Evolutionary conservation across 1,284 basidiomycete species (phyloP).

Genomic region (Cutaneotrichosporon sp.): DNA sequence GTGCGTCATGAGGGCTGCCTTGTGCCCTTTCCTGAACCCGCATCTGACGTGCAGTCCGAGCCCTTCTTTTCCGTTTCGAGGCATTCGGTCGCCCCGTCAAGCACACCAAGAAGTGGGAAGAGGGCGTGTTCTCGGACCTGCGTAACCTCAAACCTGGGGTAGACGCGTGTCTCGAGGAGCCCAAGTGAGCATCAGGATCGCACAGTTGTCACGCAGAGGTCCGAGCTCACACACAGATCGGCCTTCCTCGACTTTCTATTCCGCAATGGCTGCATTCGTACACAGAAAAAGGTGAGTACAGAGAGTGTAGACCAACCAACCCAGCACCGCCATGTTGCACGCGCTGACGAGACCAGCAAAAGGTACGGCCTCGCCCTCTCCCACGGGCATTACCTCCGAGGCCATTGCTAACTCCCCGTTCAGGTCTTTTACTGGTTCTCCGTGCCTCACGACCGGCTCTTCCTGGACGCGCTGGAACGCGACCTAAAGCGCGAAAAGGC

Average conservation of each 20-base stretch:
- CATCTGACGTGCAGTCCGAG: conserved; percentile 57
- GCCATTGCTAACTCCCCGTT: neutral
- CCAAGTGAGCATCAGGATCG: conserved; percentile 57
- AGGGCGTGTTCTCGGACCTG: conserved; percentile 85
- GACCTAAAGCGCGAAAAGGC: conserved; percentile 89
- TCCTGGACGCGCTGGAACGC: conserved; percentile 86
- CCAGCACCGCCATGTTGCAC: neutral
- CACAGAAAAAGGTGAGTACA: conserved; percentile 94
- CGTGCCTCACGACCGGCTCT: conserved; percentile 89
- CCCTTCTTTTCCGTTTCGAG: conserved; percentile 81
- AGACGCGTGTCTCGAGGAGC: conserved; percentile 84
- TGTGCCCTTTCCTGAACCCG: neutral
- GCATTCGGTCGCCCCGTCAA: conserved; percentile 60
- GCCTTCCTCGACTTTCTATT: conserved; percentile 81
- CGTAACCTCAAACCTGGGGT: conserved; percentile 84
- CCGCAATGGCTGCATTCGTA: conserved; percentile 90
- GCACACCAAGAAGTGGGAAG: conserved; percentile 56
- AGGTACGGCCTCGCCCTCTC: conserved; percentile 15
- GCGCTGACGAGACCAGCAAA: conserved; percentile 25
- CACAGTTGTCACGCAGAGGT: neutral
- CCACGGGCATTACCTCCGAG: neutral
- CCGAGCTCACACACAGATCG: conserved; percentile 25
- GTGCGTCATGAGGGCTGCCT: conserved; percentile 27
- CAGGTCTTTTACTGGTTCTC: conserved; percentile 76
- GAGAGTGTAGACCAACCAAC: no score